Conservation (phyloP, 148 eudicot genomes). For the Pouteria glomerata region DNA sequence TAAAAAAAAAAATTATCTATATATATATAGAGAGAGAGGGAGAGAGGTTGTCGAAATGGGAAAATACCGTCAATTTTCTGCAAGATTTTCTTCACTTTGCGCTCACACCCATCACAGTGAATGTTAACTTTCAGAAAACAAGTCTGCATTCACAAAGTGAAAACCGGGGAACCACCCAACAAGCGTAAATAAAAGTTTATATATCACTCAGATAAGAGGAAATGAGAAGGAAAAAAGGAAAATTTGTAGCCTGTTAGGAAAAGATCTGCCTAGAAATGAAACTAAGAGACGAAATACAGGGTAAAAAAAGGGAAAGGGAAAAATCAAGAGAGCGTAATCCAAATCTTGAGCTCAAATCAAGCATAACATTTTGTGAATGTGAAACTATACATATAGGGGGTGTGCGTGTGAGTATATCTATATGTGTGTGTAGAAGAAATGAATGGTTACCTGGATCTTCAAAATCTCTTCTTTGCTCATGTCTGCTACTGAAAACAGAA, state of each 20-base stretch:
- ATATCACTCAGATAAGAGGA: background rate
- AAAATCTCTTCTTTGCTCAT: slow-evolving; percentile 98
- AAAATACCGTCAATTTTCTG: slow-evolving; percentile 89
- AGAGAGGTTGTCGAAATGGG: slow-evolving; percentile 11
- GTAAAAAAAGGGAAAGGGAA: background rate
- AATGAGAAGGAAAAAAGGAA: background rate
- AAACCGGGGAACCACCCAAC: slow-evolving; percentile 24
- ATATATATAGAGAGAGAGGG: background rate
- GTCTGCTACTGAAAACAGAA: slow-evolving; percentile 3
- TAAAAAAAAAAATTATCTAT: background rate
- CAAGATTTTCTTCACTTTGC: slow-evolving; percentile 86
- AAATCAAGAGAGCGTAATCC: background rate
- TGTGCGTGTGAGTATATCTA: background rate
- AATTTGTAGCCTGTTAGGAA: background rate
- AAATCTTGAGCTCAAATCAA: slow-evolving; percentile 19
- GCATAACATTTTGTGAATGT: slow-evolving; percentile 11
- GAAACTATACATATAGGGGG: background rate
- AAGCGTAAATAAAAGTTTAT: background rate
- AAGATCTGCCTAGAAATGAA: background rate
- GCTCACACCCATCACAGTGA: slow-evolving; percentile 97
- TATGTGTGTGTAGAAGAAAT: background rate
- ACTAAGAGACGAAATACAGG: background rate
- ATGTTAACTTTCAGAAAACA: slow-evolving; percentile 90
- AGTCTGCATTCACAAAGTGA: slow-evolving; percentile 71
- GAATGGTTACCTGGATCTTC: slow-evolving; percentile 69